Base-by-base conservation (phyloP, 257 asterid species). In the Buddleja alternifolia region DNA sequence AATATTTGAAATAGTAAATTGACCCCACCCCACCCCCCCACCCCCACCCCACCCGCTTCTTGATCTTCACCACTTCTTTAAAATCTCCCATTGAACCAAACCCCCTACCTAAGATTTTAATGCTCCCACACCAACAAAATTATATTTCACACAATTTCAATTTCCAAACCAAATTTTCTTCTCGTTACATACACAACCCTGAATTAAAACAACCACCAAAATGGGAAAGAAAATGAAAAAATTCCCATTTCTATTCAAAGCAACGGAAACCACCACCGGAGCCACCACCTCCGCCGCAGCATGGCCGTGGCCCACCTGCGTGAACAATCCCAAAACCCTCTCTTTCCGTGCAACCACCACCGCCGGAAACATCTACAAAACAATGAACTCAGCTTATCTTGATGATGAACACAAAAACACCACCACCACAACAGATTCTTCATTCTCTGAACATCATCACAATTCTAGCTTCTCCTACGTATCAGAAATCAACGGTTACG, bases 221-320 rank as follows among this genome's bases (percentile, higher is more conserved):
- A 65, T 77, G 81, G 67, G 72, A 39, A 80, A 73, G 57, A 76
- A 73, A 64, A 79, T 79, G 77, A 75, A 72, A 80, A 82, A 76
- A 40, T 72, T 87, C 16, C 85, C 94, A 4, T 87, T 68, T 54
- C 78, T 82, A 2, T 82, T 71, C 74, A 87, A 85, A 78, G 20
- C 70, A 73, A 10, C 66, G 7, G 82, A 69, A 51, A 47, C 70
- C 23, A 6, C 71, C 61, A 44, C 69, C 59, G 15, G 52, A 73
- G 6, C 75, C 45, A 9, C 79, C 68, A 6, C 78, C 59, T 51
- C 75, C 67, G 44, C 72, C 60, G 29, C 73, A 1, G 64, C 78
- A 8, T 83, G 86, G 88, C 78, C 79, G 63, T 86, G 88, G 77
- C 81, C 80, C 1, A 69, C 73, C 70, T 74, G 86, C 67, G 81